phyloP scores from a whole-genome alignment of 495 filamentous ascomycete genomes.

The Sphaerosporella brunnea region DNA sequence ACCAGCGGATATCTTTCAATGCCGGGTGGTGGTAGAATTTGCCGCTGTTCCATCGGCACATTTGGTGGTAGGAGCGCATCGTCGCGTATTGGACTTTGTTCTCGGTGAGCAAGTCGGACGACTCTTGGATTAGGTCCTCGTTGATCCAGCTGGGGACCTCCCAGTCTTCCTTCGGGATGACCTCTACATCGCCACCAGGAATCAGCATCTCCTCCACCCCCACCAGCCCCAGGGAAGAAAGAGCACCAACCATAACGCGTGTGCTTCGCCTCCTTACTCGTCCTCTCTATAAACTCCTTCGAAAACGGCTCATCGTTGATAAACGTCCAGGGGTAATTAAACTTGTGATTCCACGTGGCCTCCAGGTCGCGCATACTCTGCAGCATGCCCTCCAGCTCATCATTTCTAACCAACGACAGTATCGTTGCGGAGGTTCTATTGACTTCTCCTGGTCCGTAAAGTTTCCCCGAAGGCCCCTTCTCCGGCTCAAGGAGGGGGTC shows the following conservation, averaged over 20 bases:
- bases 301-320: slow-evolving; percentile 91
- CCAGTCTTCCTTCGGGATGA: slow-evolving; percentile 92
- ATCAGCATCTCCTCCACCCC: background rate
- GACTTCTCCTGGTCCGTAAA: slow-evolving; percentile 19
- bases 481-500: slow-evolving; percentile 24
- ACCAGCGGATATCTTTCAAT: slow-evolving; percentile 64
- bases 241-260: slow-evolving; percentile 56
- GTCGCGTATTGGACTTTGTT: slow-evolving; percentile 75
- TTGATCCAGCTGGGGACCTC: slow-evolving; percentile 83
- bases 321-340: slow-evolving; percentile 99
- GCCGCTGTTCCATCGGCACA: slow-evolving; percentile 98
- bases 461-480: slow-evolving; percentile 20
- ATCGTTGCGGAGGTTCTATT: slow-evolving; percentile 78
- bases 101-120: slow-evolving; percentile 62
- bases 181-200: slow-evolving; percentile 32
- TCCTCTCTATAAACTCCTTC: slow-evolving; percentile 75
- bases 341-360: slow-evolving; percentile 91
- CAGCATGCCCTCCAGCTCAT: slow-evolving; percentile 67
- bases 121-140: slow-evolving; percentile 66
- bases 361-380: slow-evolving; percentile 80
- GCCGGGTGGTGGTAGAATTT: slow-evolving; percentile 95
- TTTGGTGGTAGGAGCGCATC: slow-evolving; percentile 87
- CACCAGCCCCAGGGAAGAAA: background rate
- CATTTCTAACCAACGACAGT: slow-evolving; percentile 81
- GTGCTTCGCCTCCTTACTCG: slow-evolving; percentile 63